Evolutionary conservation across 1,139 yeast genomes (phyloP), one percentile per base, ranked within the genome.

Genomic region (Williopsis jadinii): DNA sequence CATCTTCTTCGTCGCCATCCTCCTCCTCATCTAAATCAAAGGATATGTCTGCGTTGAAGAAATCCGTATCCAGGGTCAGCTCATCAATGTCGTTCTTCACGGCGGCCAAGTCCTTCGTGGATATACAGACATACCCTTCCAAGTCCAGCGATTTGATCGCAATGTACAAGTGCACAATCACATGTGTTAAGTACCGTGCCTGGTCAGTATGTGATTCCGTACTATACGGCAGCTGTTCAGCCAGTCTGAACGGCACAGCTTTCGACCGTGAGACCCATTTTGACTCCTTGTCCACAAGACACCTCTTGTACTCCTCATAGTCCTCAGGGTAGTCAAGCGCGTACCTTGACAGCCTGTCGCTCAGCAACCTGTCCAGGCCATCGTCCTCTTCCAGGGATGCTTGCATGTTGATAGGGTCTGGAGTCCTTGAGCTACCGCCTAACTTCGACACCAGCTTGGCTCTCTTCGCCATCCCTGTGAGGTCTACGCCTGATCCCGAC

Each of bases 91-190:
- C 82, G 9, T 50, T 51, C 46, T 55, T 61, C 13, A 66, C 53
- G 3, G 56, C 58, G 0, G 63, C 77, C 51, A 79, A 63, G 49
- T 80, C 86, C 45, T 73, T 75, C 11, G 85, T 79, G 13, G 84
- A 76, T 8, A 86, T 76, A 2, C 84, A 73, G 28, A 86, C 67
- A 10, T 78, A 67, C 1, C 95, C 95, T 54, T 80, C 83, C 19
- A 86, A 67, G 59, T 88, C 96, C 49, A 81, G 66, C 5, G 95
- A 79, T 50, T 77, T 71, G 43, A 87, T 74, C 11, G 96, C 87
- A 44, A 86, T 76, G 59, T 86, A 86, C 26, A 92, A 63, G 61
- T 87, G 88, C 3, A 83, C 74, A 30, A 88, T 72, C 30, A 92
- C 84, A 56, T 83, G 95, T 41, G 87, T 73, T 40, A 92, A 67